Evolutionary conservation across 768 basidiomycete genomes (phyloP).

Genomic region (Naematelia aurantialba): DNA sequence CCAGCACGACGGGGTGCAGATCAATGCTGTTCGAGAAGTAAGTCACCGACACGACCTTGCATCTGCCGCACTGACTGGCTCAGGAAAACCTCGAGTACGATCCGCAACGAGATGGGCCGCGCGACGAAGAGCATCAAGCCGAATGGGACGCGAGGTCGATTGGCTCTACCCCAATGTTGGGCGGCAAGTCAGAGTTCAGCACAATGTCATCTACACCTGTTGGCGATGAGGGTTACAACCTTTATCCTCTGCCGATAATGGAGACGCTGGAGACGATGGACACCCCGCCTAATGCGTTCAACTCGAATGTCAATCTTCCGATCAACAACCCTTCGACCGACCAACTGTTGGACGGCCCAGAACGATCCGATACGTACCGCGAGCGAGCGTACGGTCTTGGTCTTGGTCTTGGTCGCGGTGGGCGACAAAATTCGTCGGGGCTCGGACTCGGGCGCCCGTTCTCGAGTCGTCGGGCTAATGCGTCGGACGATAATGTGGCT

Average conservation of each 20-base stretch:
- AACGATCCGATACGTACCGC: conserved; percentile 18
- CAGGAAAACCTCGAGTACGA: conserved; percentile 52
- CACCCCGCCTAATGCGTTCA: conserved; percentile 15
- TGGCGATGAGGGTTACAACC: conserved; percentile 14
- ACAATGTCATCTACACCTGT: conserved; percentile 7
- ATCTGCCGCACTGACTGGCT: conserved; percentile 14
- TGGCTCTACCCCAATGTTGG: conserved; percentile 50
- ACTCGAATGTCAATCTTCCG: conserved; percentile 23
- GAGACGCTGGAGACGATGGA: conserved; percentile 17
- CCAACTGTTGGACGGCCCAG: conserved; percentile 23
- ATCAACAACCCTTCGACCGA: conserved; percentile 40
- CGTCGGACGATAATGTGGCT: neutral
- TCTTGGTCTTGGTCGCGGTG: no score
- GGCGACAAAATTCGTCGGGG: neutral
- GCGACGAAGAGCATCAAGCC: conserved; percentile 53
- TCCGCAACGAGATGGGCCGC: conserved; percentile 39
- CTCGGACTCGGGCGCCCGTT: conserved; percentile 16
- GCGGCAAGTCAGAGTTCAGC: conserved; percentile 26
- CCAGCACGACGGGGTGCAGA: conserved; percentile 34
- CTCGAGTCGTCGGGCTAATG: neutral
- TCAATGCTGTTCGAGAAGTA: conserved; percentile 49
- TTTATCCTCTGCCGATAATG: conserved; percentile 28
- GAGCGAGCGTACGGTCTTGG: no score
- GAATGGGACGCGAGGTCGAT: conserved; percentile 85
- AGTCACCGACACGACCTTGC: conserved; percentile 13